Base-by-base conservation (phyloP, 305 asterid genomes). In the Rubia balearica region DNA sequence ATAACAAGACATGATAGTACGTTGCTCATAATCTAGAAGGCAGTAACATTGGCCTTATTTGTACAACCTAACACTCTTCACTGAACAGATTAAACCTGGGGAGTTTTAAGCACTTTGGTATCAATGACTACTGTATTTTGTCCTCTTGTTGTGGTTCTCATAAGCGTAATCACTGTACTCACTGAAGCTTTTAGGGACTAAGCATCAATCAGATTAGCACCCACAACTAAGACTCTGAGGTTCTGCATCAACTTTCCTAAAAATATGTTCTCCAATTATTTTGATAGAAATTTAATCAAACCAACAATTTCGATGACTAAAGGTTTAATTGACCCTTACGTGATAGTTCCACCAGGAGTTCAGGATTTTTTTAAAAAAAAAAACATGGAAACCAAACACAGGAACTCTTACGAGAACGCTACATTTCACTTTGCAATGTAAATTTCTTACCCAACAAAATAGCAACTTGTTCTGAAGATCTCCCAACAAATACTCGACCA, bases 401-500 rank as follows among this genome's bases (percentile, higher is more conserved):
- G 43, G 21, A 42, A 17, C 53, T 70, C n/a, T 10, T 12, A 49
- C 9, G 2, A 4, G 55, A 48, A 27, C 4, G 9, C 19, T 5
- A n/a, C 62, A 68, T 19, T 51, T 49, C 62, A 33, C 21, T 45
- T n/a, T 7, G 48, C 6, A 41, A 41, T 17, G 19, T 8, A 65
- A 9, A 46, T 11, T 42, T 71, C 86, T 83, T 83, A 92, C 97
- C 98, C 98, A 92, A 82, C 95, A 87, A 85, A 88, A 92, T 59
- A 82, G 78, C 83, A 92, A 74, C 81, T 81, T 87, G 66, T 75
- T 78, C 75, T 75, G 82, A 80, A 76, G 71, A 69, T 82, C 75
- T 80, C 96, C 96, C 84, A 92, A 83, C 80, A 92, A 77, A 81
- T 86, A 88, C 62, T 83, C 85, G 53, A 90, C 97, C 81, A 92